Conservation (phyloP, 1,284 basidiomycete genomes). For the Gyrodon tennesseensis region DNA sequence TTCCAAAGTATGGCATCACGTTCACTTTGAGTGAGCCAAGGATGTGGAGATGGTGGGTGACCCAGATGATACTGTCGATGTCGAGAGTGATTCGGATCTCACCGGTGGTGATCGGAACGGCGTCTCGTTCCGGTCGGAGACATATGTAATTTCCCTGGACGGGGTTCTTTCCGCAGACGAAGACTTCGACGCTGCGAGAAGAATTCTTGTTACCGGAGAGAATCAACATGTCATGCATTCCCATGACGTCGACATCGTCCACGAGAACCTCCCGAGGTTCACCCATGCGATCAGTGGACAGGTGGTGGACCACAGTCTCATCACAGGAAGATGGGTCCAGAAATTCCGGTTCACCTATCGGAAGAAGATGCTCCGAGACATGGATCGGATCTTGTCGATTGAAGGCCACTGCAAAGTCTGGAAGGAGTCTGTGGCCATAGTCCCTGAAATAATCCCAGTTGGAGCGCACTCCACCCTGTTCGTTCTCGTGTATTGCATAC, state of each 20-base stretch:
- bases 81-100: constrained; percentile 18
- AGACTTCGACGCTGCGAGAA: not conserved
- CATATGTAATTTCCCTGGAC: constrained; percentile 17
- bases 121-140: constrained; percentile 8
- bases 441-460: constrained; percentile 20
- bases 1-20: constrained; percentile 18
- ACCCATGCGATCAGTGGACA: not conserved
- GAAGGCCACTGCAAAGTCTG: constrained; percentile 12
- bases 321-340: constrained; percentile 10
- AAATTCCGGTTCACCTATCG: not conserved
- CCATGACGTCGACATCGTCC: constrained; percentile 13
- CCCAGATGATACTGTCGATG: constrained; percentile 24
- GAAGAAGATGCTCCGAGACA: constrained; percentile 14
- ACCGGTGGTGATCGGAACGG: not conserved
- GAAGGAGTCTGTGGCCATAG: constrained; percentile 18
- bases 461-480: not conserved
- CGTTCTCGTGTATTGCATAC: not conserved
- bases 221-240: constrained; percentile 11
- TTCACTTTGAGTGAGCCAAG: constrained; percentile 8
- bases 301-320: constrained; percentile 5
- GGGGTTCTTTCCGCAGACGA: constrained; percentile 11
- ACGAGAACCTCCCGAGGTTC: constrained; percentile 4
- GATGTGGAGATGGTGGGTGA: constrained; percentile 9
- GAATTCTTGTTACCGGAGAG: constrained; percentile 1
- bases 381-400: constrained; percentile 15